phyloP scores from a whole-genome alignment of 1,284 basidiomycete species.

The Sporisorium sorghi region DNA sequence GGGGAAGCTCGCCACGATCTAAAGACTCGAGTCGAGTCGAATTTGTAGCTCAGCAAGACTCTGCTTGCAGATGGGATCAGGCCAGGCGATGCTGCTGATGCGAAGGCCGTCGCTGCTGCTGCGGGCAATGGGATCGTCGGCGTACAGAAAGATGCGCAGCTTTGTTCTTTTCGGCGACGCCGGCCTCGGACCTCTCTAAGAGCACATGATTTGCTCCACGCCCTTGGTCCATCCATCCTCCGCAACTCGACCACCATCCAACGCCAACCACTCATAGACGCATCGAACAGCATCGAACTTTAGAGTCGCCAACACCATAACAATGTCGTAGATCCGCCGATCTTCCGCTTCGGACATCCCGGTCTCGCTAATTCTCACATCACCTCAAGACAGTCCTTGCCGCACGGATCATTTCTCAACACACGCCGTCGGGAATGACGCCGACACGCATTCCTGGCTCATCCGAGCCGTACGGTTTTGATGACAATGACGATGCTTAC shows the following conservation, averaged over 20 bases:
- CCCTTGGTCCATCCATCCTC: neutral
- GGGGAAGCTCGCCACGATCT: constrained; percentile 8
- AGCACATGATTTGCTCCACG: too few species aligned
- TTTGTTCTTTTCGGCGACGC: neutral
- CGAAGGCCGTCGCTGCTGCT: neutral
- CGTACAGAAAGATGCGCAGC: constrained; percentile 13
- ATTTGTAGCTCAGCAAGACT: constrained; percentile 2
- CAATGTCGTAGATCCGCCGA: constrained; percentile 6
- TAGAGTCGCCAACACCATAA: too few species aligned
- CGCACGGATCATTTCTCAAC: neutral
- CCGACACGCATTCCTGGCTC: constrained; percentile 23
- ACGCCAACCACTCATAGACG: neutral
- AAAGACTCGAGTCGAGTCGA: neutral
- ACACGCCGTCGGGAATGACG: neutral
- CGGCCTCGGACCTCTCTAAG: neutral
- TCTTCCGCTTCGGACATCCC: neutral
- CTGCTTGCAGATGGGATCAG: neutral
- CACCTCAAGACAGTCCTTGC: too few species aligned
- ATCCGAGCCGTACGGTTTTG: constrained; percentile 21
- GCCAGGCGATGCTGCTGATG: neutral
- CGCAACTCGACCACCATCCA: neutral
- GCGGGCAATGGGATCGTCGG: constrained; percentile 5
- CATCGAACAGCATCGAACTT: neutral
- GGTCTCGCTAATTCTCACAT: too few species aligned
- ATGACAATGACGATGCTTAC: constrained; percentile 6